These are phyloP conservation scores for Tympanopsis confertula DNA, from an alignment of 2,329 filamentous ascomycete genomes.

Conservation along the genomic window DNA sequence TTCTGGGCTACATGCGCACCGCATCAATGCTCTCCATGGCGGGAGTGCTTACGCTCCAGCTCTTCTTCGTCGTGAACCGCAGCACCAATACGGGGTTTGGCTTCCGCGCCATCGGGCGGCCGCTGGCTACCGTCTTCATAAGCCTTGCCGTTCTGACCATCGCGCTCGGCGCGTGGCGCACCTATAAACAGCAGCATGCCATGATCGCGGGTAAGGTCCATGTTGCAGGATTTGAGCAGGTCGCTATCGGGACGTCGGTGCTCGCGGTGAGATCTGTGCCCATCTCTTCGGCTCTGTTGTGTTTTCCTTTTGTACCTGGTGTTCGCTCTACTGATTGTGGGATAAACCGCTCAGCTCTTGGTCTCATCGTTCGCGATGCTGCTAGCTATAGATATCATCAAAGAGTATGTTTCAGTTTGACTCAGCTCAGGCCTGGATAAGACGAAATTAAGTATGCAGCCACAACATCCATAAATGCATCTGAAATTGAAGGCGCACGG, in stretches of 20 bases:
- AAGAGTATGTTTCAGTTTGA: constrained; percentile 6
- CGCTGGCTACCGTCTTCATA: no score
- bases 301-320: neutral
- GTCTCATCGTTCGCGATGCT: constrained; percentile 13
- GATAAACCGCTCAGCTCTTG: constrained; percentile 1
- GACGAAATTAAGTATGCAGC: neutral
- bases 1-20: no score
- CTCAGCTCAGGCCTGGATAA: neutral
- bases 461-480: neutral
- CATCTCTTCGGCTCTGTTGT: neutral
- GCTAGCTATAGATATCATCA: constrained; percentile 13
- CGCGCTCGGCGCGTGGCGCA: constrained; percentile 44
- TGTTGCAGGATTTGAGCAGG: constrained; percentile 47
- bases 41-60: no score
- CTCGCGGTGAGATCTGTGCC: constrained; percentile 29
- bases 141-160: no score
- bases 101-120: no score
- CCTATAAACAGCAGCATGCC: constrained; percentile 48
- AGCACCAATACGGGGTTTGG: no score
- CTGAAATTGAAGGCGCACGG: neutral
- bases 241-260: constrained; percentile 29
- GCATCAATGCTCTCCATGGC: no score
- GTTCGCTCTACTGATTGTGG: neutral
- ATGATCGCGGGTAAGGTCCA: constrained; percentile 43
- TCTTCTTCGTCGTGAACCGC: no score